These are phyloP conservation scores for Saitozyma sp. DNA, from an alignment of 768 basidiomycete species.

Conservation along the genomic window DNA sequence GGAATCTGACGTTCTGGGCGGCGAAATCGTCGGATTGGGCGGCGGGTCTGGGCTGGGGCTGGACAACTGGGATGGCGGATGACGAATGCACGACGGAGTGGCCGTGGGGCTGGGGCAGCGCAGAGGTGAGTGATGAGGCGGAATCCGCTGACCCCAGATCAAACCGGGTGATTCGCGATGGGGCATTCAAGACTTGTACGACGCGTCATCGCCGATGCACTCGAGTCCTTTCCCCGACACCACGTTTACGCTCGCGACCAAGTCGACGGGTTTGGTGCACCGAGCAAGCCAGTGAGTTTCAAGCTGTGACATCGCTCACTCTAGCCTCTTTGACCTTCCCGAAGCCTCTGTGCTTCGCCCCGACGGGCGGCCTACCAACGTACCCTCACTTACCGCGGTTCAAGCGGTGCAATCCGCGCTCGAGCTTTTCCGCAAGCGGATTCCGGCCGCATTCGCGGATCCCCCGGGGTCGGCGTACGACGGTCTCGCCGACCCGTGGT, in stretches of 20 bases:
- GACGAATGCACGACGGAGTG: constrained; percentile 42
- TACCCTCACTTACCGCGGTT: constrained; percentile 19
- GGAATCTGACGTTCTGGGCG: constrained; percentile 48
- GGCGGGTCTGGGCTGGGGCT: constrained; percentile 40
- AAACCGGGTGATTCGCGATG: constrained; percentile 8
- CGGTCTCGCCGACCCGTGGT: constrained; percentile 42
- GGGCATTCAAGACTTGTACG: constrained; percentile 27
- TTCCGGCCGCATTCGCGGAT: constrained; percentile 17
- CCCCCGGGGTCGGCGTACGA: constrained; percentile 14
- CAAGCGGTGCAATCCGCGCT: constrained; percentile 25
- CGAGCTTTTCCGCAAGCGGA: constrained; percentile 17
- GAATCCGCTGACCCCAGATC: not conserved
- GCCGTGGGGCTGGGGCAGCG: constrained; percentile 31
- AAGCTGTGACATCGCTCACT: constrained; percentile 8
- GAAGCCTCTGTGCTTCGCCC: constrained; percentile 11
- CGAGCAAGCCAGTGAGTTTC: constrained; percentile 33
- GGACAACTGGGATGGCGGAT: constrained; percentile 39
- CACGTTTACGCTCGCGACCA: constrained; percentile 33
- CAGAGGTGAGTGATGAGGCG: constrained; percentile 18
- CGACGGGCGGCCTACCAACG: constrained; percentile 21
- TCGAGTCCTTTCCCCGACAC: constrained; percentile 23
- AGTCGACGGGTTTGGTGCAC: constrained; percentile 36
- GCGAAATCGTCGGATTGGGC: constrained; percentile 48
- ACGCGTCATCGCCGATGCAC: constrained; percentile 19
- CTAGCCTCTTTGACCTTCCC: constrained; percentile 44